These are phyloP conservation scores for Nemania abortiva DNA, from an alignment of 2,329 filamentous ascomycete genomes.

Conservation along the genomic window DNA sequence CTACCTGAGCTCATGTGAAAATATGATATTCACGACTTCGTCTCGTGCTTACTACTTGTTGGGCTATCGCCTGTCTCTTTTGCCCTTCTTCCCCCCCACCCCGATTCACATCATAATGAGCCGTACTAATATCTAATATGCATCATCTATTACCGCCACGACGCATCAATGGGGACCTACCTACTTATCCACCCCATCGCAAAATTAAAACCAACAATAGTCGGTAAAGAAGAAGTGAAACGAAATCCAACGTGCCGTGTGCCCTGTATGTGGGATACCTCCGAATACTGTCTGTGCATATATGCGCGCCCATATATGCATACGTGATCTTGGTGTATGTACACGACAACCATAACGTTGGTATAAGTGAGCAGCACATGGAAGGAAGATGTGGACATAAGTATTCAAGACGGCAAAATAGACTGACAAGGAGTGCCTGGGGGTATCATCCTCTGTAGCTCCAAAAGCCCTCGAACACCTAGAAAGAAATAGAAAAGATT, in stretches of 20 bases:
- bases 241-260: background rate
- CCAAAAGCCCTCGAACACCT: slow-evolving; percentile 10
- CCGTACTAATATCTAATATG: background rate
- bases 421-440: background rate
- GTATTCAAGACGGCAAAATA: slow-evolving; percentile 1
- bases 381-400: background rate
- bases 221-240: background rate
- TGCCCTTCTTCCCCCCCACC: background rate
- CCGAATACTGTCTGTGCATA: too few relatives aligned
- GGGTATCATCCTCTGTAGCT: slow-evolving; percentile 30
- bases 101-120: background rate
- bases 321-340: background rate
- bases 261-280: too few relatives aligned
- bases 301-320: too few relatives aligned
- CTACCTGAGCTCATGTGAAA: background rate
- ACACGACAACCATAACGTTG: background rate
- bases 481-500: slow-evolving; percentile 7
- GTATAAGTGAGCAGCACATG: background rate
- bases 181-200: background rate
- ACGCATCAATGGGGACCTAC: background rate
- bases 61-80: background rate
- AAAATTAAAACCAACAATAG: background rate
- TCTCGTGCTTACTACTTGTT: background rate
- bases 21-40: too few relatives aligned
- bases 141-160: background rate